Conservation (phyloP, 345 rosid genomes). For the Eucalyptus cloeziana region DNA sequence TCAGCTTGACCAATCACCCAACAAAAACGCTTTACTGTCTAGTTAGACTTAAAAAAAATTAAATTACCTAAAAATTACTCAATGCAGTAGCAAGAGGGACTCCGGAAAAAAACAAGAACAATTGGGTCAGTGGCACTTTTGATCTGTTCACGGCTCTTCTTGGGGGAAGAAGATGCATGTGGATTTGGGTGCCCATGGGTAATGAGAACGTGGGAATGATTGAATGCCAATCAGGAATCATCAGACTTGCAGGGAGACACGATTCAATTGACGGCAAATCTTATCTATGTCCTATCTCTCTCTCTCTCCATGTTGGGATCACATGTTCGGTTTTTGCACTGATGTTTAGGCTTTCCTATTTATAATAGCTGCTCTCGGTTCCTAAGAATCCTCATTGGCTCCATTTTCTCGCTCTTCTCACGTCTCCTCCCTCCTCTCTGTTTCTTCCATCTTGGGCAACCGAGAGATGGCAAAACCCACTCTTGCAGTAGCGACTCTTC, state of each 20-base stretch:
- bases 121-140: not conserved
- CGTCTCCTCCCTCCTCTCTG: not conserved
- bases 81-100: not conserved
- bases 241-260: conserved; percentile 10
- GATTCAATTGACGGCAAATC: not conserved
- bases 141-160: conserved; percentile 18
- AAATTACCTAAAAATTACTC: not conserved
- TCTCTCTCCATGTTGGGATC: not conserved
- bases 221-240: conserved; percentile 18
- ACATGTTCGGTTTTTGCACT: conserved; percentile 17
- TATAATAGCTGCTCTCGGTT: not conserved
- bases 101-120: not conserved
- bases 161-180: conserved; percentile 29
- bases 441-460: not conserved
- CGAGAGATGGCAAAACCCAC: conserved; percentile 16
- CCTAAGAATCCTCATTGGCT: not conserved
- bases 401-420: not conserved
- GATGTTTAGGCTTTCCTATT: not conserved
- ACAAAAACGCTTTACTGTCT: not conserved
- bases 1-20: not conserved
- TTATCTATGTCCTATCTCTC: not conserved
- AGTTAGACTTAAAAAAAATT: not conserved
- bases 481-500: conserved; percentile 13
- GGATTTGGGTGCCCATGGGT: not conserved
- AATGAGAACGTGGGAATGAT: conserved; percentile 51